Conservation (phyloP, 2,329 filamentous ascomycete genomes). For the Lomentospora prolificans region DNA sequence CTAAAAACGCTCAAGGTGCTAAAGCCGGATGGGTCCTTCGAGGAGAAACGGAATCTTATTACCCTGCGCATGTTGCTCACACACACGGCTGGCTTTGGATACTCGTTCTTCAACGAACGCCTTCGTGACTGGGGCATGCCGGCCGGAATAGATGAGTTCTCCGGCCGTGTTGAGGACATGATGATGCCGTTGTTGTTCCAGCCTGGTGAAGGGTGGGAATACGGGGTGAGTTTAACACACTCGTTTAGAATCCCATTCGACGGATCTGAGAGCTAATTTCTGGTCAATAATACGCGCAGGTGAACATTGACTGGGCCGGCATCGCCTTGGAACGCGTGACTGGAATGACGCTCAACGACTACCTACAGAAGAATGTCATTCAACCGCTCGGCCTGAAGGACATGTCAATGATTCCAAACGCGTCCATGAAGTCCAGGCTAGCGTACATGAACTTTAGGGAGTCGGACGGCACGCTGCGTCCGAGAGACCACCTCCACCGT, state of each 20-base stretch:
- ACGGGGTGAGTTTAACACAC: slow-evolving; percentile 38
- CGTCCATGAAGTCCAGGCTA: slow-evolving; percentile 42
- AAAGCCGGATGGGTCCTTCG: slow-evolving; percentile 24
- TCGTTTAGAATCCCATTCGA: too few relatives aligned
- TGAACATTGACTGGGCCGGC: slow-evolving; percentile 44
- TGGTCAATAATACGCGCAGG: slow-evolving; percentile 22
- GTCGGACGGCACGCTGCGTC: slow-evolving; percentile 28
- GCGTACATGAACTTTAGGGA: slow-evolving; percentile 47
- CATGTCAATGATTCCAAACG: slow-evolving; percentile 46
- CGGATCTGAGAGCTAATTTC: not conserved
- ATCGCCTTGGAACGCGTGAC: slow-evolving; percentile 35
- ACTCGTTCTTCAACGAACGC: slow-evolving; percentile 42
- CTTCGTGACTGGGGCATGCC: slow-evolving; percentile 38
- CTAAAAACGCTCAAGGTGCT: slow-evolving; percentile 37
- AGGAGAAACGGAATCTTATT: slow-evolving; percentile 36
- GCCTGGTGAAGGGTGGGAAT: slow-evolving; percentile 52
- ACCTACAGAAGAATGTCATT: slow-evolving; percentile 37
- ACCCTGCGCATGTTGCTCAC: slow-evolving; percentile 48
- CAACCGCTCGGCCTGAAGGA: slow-evolving; percentile 35
- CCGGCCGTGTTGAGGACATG: slow-evolving; percentile 40
- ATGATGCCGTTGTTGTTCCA: slow-evolving; percentile 49
- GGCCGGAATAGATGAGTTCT: slow-evolving; percentile 47
- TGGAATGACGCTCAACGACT: slow-evolving; percentile 34
- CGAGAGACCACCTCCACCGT: slow-evolving; percentile 40
- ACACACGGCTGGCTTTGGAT: slow-evolving; percentile 48